Base-by-base conservation (phyloP, 768 basidiomycete genomes). In the Tylopilus sp. region DNA sequence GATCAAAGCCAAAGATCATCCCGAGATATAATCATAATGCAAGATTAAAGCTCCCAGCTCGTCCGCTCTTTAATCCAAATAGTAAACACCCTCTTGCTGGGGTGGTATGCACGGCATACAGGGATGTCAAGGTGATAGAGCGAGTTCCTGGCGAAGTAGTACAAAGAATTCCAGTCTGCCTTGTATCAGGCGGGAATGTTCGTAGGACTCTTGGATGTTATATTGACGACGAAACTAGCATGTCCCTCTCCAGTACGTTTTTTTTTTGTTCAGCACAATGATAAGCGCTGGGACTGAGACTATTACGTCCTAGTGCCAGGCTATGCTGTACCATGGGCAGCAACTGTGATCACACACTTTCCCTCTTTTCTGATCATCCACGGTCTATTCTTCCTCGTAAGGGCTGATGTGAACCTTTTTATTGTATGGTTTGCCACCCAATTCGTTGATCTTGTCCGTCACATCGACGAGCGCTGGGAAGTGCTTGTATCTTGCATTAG, bases 361-460 rank as follows among this genome's bases (percentile, higher is more conserved):
- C 57, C 56, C 3, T 55, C 64, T 6, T 59, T 63, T 34, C 30
- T 66, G 11, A 22, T 58, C 25, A 58, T 66, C 4, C 60, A 64
- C 12, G 57, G 57, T 5, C 53, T 64, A 12, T 64, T 66, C 48
- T 57, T 57, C 34, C 50, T 65, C 7, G 36, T 44, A 31, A 19
- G n/a, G 10, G 14, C 6, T 26, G 29, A 51, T 14, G 4, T 66
- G 16, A n/a, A 19, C 1, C 26, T 2, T 6, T 50, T 65, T 22
- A 4, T 6, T 1, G 13, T 36, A 26, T 0, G 6, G 14, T 47
- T 36, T n/a, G 37, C 28, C 3, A 38, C 47, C 5, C 14, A 48
- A 14, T 56, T 63, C 19, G 13, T 58, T 3, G 59, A 50, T 26
- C 37, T 65, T 21, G n/a, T 65, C 10, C 51, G 40, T 11, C 45